phyloP scores from a whole-genome alignment of 768 basidiomycete species.

The Mycena haematopus region DNA sequence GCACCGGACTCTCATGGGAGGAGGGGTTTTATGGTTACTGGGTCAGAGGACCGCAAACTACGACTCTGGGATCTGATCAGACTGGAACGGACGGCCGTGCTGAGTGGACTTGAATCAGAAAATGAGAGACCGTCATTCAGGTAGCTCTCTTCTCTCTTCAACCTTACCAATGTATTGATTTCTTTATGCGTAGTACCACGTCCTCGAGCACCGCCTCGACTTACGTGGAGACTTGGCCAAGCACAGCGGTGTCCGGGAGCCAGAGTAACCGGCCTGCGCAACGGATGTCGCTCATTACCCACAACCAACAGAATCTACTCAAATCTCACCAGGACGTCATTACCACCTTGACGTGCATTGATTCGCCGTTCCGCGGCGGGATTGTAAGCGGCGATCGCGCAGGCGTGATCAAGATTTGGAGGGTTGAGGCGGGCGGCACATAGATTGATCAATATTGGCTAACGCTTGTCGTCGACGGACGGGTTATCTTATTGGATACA shows the following conservation, averaged over 20 bases:
- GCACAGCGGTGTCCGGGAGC: conserved; percentile 46
- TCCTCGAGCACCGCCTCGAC: conserved; percentile 54
- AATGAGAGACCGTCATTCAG: conserved; percentile 79
- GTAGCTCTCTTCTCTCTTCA: conserved; percentile 43
- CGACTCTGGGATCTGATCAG: conserved; percentile 87
- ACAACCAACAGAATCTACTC: conserved; percentile 84
- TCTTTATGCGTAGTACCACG: conserved; percentile 39
- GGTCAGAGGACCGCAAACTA: conserved; percentile 89
- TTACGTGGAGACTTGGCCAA: conserved; percentile 71
- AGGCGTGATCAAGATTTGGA: conserved; percentile 92
- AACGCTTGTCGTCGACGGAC: neutral
- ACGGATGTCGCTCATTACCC: conserved; percentile 77
- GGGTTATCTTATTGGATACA: neutral
- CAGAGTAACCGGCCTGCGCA: conserved; percentile 74
- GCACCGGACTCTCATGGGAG: conserved; percentile 44
- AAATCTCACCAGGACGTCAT: conserved; percentile 92
- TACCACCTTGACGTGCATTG: conserved; percentile 83
- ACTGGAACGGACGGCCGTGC: conserved; percentile 73
- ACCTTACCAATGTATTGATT: neutral
- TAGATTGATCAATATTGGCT: conserved; percentile 9
- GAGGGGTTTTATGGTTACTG: conserved; percentile 82
- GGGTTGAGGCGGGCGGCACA: conserved; percentile 58
- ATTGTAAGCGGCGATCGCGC: conserved; percentile 91
- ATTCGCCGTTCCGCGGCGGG: conserved; percentile 91
- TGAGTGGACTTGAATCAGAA: conserved; percentile 82